Evolutionary conservation across 352 stramenopile species (phyloP).

Genomic region (Phytophthora colocasiae): DNA sequence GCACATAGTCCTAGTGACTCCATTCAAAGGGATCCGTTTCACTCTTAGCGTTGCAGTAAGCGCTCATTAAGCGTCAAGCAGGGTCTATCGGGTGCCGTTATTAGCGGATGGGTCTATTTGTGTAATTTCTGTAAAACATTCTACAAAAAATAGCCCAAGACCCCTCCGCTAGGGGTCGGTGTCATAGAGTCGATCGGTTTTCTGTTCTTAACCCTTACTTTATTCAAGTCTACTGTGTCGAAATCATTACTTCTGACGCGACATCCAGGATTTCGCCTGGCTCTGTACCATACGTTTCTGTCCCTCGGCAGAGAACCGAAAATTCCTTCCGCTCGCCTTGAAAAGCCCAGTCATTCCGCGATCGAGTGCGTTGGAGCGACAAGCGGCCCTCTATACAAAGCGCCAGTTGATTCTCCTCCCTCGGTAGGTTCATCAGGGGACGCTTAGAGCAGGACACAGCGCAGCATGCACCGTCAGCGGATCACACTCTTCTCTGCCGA

Average conservation of each 20-base stretch:
- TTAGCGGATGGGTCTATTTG: constrained; percentile 10
- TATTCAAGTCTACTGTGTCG: neutral
- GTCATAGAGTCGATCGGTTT: constrained; percentile 12
- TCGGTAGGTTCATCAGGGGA: neutral
- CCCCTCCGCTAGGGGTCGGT: constrained; percentile 13
- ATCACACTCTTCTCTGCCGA: constrained; percentile 78
- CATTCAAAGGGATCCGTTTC: neutral
- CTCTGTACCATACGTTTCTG: constrained; percentile 24
- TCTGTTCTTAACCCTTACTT: neutral
- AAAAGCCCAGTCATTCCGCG: constrained; percentile 38
- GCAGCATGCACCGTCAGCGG: constrained; percentile 57
- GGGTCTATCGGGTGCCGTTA: constrained; percentile 1
- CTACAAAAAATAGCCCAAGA: constrained; percentile 30
- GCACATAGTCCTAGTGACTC: too few species aligned
- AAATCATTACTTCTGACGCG: constrained; percentile 28
- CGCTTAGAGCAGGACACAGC: constrained; percentile 1
- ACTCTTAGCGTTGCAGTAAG: neutral
- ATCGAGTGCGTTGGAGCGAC: constrained; percentile 32
- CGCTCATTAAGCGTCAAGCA: too few species aligned
- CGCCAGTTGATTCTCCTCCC: constrained; percentile 20
- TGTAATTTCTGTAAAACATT: constrained; percentile 8
- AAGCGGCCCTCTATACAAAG: constrained; percentile 23
- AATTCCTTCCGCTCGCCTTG: constrained; percentile 15
- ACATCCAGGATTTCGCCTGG: constrained; percentile 9
- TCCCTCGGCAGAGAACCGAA: constrained; percentile 26